Evolutionary conservation across 2,329 filamentous ascomycete genomes (phyloP).

Genomic region (Alternaria atra): DNA sequence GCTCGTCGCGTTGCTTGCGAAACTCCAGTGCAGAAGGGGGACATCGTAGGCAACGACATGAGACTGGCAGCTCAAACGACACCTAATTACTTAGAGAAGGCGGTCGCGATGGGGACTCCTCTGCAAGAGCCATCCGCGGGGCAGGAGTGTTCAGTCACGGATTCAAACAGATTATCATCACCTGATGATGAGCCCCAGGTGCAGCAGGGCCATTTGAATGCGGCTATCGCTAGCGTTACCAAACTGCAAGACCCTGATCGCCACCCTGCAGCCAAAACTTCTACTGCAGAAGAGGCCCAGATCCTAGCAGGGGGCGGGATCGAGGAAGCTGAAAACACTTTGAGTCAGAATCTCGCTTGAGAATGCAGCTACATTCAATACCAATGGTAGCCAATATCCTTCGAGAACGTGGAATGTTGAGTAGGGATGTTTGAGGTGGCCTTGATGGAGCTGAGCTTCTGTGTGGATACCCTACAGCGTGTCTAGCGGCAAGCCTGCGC

Average conservation of each 20-base stretch:
- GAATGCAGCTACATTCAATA: not conserved
- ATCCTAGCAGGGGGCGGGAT: constrained; percentile 1
- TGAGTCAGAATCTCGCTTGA: not conserved
- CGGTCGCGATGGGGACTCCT: not conserved
- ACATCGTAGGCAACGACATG: not conserved
- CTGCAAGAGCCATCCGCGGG: not conserved
- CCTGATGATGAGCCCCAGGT: not conserved
- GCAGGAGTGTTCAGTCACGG: not conserved
- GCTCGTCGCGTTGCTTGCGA: not conserved
- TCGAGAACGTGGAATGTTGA: not conserved
- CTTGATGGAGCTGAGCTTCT: not conserved
- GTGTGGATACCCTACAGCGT: not conserved
- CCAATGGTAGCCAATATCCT: no score
- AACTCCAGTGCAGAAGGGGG: not conserved
- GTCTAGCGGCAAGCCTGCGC: not conserved
- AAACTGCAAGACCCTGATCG: constrained; percentile 5
- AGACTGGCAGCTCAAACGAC: not conserved
- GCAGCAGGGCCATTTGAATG: constrained; percentile 1
- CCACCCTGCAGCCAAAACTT: not conserved
- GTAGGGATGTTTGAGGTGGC: not conserved
- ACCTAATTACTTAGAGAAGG: not conserved
- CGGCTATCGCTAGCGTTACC: not conserved
- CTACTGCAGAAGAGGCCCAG: not conserved
- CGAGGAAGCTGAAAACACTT: not conserved
- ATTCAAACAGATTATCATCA: not conserved